phyloP scores from a whole-genome alignment of 257 asterid genomes.

The Thymus mandschuricus region DNA sequence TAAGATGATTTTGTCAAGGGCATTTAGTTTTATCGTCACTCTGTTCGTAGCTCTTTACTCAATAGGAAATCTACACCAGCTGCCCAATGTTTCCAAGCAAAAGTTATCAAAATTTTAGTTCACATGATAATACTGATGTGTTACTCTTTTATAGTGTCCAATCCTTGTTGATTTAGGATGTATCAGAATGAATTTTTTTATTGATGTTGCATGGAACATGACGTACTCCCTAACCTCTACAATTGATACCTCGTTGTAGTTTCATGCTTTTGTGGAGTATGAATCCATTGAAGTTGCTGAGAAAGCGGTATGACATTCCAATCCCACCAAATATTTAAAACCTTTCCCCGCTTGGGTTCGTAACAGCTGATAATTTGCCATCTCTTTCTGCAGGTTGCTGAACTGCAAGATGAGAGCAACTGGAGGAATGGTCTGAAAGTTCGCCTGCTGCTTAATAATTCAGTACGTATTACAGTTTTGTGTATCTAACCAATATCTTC shows the following conservation, averaged over 20 bases:
- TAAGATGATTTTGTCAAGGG: no score
- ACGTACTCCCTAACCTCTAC: constrained; percentile 18
- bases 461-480: constrained; percentile 44
- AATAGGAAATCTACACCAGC: no score
- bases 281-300: constrained; percentile 80
- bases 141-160: no score
- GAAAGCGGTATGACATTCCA: constrained; percentile 60
- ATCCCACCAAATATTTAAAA: constrained; percentile 8
- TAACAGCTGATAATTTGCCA: constrained; percentile 25
- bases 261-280: constrained; percentile 91
- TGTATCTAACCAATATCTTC: constrained; percentile 21
- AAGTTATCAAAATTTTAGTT: no score
- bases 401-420: constrained; percentile 70
- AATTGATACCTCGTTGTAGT: constrained; percentile 50
- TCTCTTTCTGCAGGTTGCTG: constrained; percentile 52
- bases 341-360: constrained; percentile 7
- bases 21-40: no score
- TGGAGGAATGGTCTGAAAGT: constrained; percentile 94
- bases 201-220: no score
- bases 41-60: no score
- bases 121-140: no score
- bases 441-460: constrained; percentile 61
- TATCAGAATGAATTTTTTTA: no score
- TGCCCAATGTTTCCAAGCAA: no score
- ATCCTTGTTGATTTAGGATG: no score